Evolutionary conservation across 495 filamentous ascomycete species (phyloP).

Genomic region (Hypoxylon intermedium): DNA sequence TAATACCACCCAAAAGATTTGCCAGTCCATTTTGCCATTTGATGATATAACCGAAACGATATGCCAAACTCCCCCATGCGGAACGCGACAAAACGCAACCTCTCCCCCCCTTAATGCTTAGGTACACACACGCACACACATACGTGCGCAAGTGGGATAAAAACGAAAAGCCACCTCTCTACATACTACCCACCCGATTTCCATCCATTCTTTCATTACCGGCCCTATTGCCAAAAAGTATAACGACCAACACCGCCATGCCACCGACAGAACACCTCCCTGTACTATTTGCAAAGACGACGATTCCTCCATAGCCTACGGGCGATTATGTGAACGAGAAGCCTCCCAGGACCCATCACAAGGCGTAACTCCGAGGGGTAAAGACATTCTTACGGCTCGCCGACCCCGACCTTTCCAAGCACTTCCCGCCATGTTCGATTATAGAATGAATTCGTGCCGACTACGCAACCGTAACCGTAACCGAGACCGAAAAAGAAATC

Average conservation of each 20-base stretch:
- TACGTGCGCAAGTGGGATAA: conserved; percentile 1
- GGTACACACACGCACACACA: conserved; percentile 6
- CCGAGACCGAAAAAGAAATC: conserved; percentile 17
- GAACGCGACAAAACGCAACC: background rate
- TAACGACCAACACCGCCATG: conserved; percentile 25
- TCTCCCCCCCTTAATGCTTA: conserved; percentile 24
- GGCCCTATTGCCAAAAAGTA: conserved; percentile 10
- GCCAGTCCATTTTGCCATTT: conserved; percentile 10
- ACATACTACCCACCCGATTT: conserved; percentile 9
- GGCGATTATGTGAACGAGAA: background rate
- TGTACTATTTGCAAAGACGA: conserved; percentile 1
- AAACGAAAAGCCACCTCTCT: conserved; percentile 18
- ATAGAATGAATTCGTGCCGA: conserved; percentile 6
- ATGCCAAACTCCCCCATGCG: conserved; percentile 40
- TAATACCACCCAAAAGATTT: background rate
- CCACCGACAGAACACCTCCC: conserved; percentile 16
- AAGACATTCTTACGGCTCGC: background rate
- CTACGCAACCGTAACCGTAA: conserved; percentile 5
- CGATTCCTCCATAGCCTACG: background rate
- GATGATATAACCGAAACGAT: conserved; percentile 2
- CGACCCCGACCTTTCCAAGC: too few relatives aligned
- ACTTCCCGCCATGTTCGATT: conserved; percentile 5
- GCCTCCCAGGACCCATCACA: conserved; percentile 1
- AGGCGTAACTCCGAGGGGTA: background rate
- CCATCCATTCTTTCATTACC: conserved; percentile 26